Conservation (phyloP, 2,329 filamentous ascomycete genomes). For the Stachybotrys echinatus region DNA sequence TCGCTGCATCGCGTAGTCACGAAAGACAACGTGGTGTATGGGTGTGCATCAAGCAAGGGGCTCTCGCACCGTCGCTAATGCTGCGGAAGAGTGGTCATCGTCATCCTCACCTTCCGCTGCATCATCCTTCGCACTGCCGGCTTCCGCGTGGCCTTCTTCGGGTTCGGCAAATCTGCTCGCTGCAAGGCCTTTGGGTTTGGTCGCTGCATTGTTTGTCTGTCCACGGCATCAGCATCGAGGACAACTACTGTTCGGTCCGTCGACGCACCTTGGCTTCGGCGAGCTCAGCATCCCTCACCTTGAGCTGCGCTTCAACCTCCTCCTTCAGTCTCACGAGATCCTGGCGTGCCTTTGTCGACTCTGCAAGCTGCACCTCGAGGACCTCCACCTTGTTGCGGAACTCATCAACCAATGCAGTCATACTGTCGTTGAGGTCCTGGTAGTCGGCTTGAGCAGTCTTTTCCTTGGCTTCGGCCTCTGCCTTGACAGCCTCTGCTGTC, state of each 20-base stretch:
- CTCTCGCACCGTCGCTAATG: slow-evolving; percentile 62
- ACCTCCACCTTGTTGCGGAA: slow-evolving; percentile 49
- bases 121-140: slow-evolving; percentile 25
- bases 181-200: slow-evolving; percentile 45
- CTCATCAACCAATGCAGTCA: slow-evolving; percentile 56
- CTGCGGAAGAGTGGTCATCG: slow-evolving; percentile 58
- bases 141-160: slow-evolving; percentile 29
- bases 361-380: slow-evolving; percentile 43
- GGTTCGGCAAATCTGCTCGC: slow-evolving; percentile 48
- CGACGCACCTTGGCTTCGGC: slow-evolving; percentile 51
- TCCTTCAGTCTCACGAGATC: slow-evolving; percentile 21
- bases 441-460: slow-evolving; percentile 57
- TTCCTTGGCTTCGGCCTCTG: slow-evolving; percentile 43
- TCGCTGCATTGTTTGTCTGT: slow-evolving; percentile 39
- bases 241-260: too few species aligned
- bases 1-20: slow-evolving; percentile 6
- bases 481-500: slow-evolving; percentile 47
- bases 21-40: slow-evolving; percentile 15
- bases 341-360: slow-evolving; percentile 32
- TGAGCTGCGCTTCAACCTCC: slow-evolving; percentile 49
- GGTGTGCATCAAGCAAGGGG: slow-evolving; percentile 39
- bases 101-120: slow-evolving; percentile 54
- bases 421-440: slow-evolving; percentile 57
- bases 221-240: slow-evolving; percentile 3
- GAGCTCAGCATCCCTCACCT: slow-evolving; percentile 60